Percentiles rank a stretch among this genome's conserved stretches.
Evolutionary conservation across 2,329 filamentous ascomycete genomes (phyloP).

Genomic region (Nothopassalora personata): DNA sequence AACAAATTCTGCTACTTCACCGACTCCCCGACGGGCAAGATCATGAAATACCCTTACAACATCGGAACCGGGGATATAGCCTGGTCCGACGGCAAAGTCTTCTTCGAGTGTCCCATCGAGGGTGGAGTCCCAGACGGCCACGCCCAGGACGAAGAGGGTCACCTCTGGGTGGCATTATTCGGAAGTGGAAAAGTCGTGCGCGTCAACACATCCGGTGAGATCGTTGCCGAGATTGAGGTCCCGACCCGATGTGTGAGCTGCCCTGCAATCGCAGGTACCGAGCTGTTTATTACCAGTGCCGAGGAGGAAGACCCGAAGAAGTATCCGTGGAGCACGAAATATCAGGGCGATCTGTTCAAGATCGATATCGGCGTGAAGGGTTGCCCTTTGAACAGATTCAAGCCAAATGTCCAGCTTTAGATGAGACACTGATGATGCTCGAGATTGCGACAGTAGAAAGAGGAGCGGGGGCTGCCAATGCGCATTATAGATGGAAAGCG

Average conservation of each 20-base stretch:
- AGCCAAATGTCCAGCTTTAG: conserved; percentile 31
- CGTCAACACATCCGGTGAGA: conserved; percentile 62
- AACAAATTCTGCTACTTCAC: conserved; percentile 68
- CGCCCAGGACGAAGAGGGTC: conserved; percentile 75
- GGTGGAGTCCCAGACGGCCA: conserved; percentile 73
- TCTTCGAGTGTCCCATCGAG: conserved; percentile 64
- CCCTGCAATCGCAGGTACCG: conserved; percentile 67
- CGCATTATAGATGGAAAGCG: too few species aligned
- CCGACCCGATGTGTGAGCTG: conserved; percentile 79
- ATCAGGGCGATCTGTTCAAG: conserved; percentile 67
- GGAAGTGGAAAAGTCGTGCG: conserved; percentile 70
- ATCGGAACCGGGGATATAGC: conserved; percentile 57
- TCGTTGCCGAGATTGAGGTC: conserved; percentile 69
- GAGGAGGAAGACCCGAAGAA: conserved; percentile 61
- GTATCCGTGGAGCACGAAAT: conserved; percentile 56
- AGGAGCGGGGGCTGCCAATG: too few species aligned
- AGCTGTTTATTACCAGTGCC: conserved; percentile 75
- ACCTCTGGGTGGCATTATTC: conserved; percentile 84
- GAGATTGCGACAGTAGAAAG: too few species aligned
- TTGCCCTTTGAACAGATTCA: conserved; percentile 59
- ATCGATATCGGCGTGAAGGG: conserved; percentile 71
- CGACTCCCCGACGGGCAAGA: conserved; percentile 65
- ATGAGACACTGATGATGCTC: not conserved
- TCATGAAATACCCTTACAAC: conserved; percentile 72
- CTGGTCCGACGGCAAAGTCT: conserved; percentile 62